Percentiles rank a stretch among this genome's conserved stretches.
Evolutionary conservation across 2,329 filamentous ascomycete genomes (phyloP).

Genomic region (Alternaria conjuncta): DNA sequence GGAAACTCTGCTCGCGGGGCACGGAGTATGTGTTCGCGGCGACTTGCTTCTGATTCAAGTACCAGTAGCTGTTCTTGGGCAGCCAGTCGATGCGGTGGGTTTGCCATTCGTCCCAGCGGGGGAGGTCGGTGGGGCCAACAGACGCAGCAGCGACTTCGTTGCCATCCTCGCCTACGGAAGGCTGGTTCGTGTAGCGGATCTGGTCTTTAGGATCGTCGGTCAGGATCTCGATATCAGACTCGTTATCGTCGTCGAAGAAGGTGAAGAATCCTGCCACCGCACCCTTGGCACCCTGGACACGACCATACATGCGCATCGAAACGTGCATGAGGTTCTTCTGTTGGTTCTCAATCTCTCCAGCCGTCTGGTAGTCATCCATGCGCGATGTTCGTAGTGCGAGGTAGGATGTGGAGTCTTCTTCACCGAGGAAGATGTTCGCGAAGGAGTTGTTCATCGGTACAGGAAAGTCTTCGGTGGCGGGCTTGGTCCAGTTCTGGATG

Average conservation of each 20-base stretch:
- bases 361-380: conserved; percentile 52
- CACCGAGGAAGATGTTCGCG: conserved; percentile 55
- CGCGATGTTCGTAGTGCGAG: conserved; percentile 57
- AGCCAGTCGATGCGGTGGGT: conserved; percentile 68
- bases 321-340: conserved; percentile 55
- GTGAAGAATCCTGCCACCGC: conserved; percentile 65
- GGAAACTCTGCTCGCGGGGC: conserved; percentile 58
- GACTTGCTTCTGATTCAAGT: conserved; percentile 58
- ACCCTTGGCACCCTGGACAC: conserved; percentile 54
- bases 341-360: conserved; percentile 57
- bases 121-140: conserved; percentile 56
- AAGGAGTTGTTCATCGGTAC: conserved; percentile 55
- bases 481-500: conserved; percentile 56
- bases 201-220: conserved; percentile 54
- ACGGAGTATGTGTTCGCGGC: conserved; percentile 63
- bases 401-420: conserved; percentile 47
- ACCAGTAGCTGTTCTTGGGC: conserved; percentile 62
- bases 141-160: conserved; percentile 57
- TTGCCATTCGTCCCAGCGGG: conserved; percentile 63
- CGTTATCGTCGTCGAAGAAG: conserved; percentile 54
- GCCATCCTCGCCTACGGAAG: conserved; percentile 56
- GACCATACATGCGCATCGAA: conserved; percentile 57
- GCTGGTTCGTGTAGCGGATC: conserved; percentile 67
- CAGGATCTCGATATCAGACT: conserved; percentile 62
- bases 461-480: conserved; percentile 46